phyloP scores from a whole-genome alignment of 169 alveolate genomes.

The Cryptosporidium ubiquitum region DNA sequence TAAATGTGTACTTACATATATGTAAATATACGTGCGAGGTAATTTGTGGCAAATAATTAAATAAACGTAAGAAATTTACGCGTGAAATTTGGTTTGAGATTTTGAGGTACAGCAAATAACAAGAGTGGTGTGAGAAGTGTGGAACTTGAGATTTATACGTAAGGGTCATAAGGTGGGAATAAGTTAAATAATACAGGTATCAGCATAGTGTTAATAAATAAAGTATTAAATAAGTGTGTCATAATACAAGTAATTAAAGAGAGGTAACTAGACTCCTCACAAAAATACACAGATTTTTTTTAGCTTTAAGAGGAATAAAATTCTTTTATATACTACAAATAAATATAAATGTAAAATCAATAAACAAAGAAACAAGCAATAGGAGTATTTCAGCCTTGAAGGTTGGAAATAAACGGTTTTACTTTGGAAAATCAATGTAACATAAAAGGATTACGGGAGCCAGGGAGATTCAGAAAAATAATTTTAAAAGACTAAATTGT shows the following conservation, averaged over 20 bases:
- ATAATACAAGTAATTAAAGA: background rate
- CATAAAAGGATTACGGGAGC: background rate
- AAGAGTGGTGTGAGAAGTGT: conserved; percentile 46
- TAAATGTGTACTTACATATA: background rate
- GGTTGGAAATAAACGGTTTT: background rate
- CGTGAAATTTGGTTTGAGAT: background rate
- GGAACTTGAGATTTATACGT: conserved; percentile 47
- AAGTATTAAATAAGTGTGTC: conserved; percentile 2
- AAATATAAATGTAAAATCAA: background rate
- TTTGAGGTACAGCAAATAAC: background rate
- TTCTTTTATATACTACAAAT: background rate
- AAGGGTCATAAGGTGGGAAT: conserved; percentile 4
- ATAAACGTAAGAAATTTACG: background rate
- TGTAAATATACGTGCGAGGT: background rate
- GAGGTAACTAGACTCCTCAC: conserved; percentile 25
- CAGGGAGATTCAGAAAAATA: background rate
- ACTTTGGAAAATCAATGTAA: background rate
- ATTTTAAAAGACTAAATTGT: background rate
- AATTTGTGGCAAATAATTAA: background rate
- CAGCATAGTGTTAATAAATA: background rate
- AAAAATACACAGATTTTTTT: background rate
- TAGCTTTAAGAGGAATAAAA: background rate
- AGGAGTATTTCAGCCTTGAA: background rate
- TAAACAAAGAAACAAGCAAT: background rate
- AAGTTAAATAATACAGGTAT: conserved; percentile 15